Conservation (phyloP, 1,139 yeast species). For the Saccharomyces hybrid region DNA sequence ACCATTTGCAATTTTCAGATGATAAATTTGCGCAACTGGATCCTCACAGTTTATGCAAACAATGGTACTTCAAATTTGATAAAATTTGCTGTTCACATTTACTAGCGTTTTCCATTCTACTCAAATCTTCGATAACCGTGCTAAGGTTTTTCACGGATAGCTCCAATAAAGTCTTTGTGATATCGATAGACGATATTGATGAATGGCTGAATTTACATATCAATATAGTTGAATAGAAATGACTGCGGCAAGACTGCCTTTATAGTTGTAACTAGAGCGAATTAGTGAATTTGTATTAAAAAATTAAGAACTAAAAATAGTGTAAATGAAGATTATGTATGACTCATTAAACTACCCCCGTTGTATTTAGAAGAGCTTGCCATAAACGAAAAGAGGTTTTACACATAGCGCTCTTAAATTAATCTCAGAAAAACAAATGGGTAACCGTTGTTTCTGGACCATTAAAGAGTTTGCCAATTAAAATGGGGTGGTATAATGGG, state of each 20-base stretch:
- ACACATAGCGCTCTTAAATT: too few species aligned
- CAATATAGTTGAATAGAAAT: constrained; percentile 19
- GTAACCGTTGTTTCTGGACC: too few species aligned
- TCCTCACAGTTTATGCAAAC: constrained; percentile 22
- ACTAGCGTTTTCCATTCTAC: constrained; percentile 27
- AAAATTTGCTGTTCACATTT: constrained; percentile 29
- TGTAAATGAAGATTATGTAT: not conserved
- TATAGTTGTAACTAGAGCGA: not conserved
- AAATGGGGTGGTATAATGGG: not conserved
- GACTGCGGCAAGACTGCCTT: too few species aligned
- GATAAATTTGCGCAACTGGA: constrained; percentile 26
- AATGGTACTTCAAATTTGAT: constrained; percentile 19
- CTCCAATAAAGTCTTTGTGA: constrained; percentile 19
- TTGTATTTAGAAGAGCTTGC: not conserved
- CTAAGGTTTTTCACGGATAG: constrained; percentile 20
- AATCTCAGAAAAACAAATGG: too few species aligned
- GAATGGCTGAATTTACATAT: constrained; percentile 33
- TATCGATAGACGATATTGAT: constrained; percentile 24
- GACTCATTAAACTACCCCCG: not conserved
- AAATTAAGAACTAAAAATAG: not conserved
- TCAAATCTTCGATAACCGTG: constrained; percentile 19
- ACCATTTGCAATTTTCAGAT: constrained; percentile 18
- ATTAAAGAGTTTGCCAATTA: not conserved
- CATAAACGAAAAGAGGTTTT: not conserved
- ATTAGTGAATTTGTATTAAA: not conserved